Evolutionary conservation across 2,329 filamentous ascomycete genomes (phyloP).

Genomic region (Colletotrichum sp.): DNA sequence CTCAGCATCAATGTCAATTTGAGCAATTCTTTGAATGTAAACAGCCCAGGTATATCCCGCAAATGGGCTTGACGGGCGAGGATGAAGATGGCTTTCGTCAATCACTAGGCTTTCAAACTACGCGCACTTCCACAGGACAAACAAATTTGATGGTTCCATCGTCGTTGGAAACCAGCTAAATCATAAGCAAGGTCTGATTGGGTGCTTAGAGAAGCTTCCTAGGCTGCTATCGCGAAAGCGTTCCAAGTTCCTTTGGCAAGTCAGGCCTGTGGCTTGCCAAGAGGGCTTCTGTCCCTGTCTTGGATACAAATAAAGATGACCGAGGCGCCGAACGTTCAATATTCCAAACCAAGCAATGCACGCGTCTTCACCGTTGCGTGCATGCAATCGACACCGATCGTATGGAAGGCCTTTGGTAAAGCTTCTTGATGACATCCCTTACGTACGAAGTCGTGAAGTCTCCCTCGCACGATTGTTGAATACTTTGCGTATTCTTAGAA

Average conservation of each 20-base stretch:
- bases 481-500: neutral
- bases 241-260: neutral
- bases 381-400: too few relatives aligned
- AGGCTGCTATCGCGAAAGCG: neutral
- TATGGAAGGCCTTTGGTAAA: neutral
- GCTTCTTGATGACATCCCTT: neutral
- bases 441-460: neutral
- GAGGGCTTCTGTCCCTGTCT: neutral
- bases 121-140: neutral
- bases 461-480: neutral
- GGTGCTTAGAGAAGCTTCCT: neutral
- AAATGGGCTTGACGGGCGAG: neutral
- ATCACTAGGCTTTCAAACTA: neutral
- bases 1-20: neutral
- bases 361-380: rapidly evolving
- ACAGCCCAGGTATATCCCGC: neutral
- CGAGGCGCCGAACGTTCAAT: neutral
- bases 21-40: neutral
- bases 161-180: neutral
- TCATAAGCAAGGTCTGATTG: neutral
- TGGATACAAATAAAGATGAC: neutral
- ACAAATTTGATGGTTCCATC: neutral
- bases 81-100: neutral
- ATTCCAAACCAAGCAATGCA: neutral
- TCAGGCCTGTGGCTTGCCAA: neutral